Evolutionary conservation across 179 eudicot genomes (phyloP).

Genomic region (Drosera spatulata): DNA sequence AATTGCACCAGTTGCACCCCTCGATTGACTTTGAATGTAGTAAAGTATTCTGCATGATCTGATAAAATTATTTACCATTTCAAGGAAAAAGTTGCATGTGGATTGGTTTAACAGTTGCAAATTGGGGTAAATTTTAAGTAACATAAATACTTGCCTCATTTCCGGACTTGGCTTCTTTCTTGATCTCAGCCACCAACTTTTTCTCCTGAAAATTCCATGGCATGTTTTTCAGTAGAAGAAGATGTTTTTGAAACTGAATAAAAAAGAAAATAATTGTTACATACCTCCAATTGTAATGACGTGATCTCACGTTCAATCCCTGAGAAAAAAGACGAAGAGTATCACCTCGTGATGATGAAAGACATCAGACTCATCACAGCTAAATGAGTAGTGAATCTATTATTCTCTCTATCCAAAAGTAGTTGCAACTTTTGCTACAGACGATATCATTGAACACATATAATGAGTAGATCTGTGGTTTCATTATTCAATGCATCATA

Average conservation of each 20-base stretch:
- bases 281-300: slow-evolving; percentile 48
- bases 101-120: not conserved
- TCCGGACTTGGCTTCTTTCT: slow-evolving; percentile 67
- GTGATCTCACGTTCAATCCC: slow-evolving; percentile 62
- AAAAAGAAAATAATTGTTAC: slow-evolving; percentile 1
- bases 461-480: too few species aligned
- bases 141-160: slow-evolving; percentile 35
- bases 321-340: slow-evolving; percentile 10
- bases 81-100: too few species aligned
- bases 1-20: too few species aligned
- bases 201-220: slow-evolving; percentile 35
- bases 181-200: slow-evolving; percentile 61
- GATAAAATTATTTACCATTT: too few species aligned
- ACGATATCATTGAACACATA: too few species aligned
- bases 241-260: not conserved
- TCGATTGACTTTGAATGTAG: too few species aligned
- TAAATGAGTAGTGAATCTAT: not conserved
- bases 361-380: not conserved
- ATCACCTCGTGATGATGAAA: not conserved
- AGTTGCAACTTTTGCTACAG: too few species aligned
- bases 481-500: too few species aligned
- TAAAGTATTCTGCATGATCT: too few species aligned
- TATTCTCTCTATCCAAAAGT: too few species aligned
- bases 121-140: not conserved
- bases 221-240: not conserved